Conservation (phyloP, 1,284 basidiomycete species). For the Exobasidium rhododendri region DNA sequence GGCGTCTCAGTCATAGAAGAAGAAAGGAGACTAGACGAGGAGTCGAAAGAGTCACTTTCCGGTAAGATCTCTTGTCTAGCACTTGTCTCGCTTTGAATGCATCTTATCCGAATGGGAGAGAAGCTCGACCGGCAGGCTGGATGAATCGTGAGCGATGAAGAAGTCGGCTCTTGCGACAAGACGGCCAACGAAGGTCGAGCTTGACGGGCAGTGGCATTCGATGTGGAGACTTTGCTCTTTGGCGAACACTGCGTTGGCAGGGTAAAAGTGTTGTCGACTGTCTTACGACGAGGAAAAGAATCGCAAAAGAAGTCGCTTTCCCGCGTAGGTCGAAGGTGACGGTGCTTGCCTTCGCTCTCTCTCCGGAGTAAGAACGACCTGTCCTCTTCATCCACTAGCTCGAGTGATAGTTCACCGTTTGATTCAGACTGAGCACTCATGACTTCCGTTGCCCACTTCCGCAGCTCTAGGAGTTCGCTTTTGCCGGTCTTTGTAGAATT, state of each 20-base stretch:
- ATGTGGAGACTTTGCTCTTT: background rate
- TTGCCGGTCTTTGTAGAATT: background rate
- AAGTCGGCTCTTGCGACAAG: too few species aligned
- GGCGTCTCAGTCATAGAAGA: too few species aligned
- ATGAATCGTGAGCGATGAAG: too few species aligned
- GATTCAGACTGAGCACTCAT: background rate
- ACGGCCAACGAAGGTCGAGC: too few species aligned
- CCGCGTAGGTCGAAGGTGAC: background rate
- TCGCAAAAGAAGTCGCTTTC: background rate
- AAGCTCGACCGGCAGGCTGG: too few species aligned
- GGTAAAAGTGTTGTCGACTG: background rate
- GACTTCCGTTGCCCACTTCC: conserved; percentile 6
- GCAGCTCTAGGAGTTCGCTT: background rate
- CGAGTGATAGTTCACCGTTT: background rate
- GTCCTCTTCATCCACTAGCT: background rate
- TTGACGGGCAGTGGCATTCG: background rate
- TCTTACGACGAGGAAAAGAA: background rate
- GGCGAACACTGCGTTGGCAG: background rate
- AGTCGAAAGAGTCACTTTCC: too few species aligned
- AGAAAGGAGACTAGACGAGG: too few species aligned
- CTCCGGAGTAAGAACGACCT: background rate
- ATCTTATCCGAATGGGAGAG: too few species aligned
- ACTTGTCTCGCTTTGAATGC: too few species aligned
- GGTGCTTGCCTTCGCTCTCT: background rate
- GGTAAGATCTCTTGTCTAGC: too few species aligned